These are phyloP conservation scores for Glomus cerebriforme DNA, from an alignment of 192 early-diverging fungal species.

Conservation along the genomic window DNA sequence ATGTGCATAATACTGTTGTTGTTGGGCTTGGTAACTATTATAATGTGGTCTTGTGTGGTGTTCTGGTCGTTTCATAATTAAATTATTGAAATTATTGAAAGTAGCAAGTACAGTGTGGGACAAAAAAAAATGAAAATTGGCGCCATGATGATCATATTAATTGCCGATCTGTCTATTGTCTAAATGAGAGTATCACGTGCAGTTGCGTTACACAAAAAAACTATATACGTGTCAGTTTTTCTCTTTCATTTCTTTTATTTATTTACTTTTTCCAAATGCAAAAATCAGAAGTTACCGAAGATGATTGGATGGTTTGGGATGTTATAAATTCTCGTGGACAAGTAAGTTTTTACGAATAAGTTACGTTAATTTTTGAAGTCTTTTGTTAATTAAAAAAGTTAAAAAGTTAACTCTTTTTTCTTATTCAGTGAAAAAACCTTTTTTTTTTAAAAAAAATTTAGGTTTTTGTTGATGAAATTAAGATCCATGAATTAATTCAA, in stretches of 20 bases:
- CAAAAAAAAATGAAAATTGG: too few species aligned
- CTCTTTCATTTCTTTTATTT: too few species aligned
- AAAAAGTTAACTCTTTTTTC: background rate
- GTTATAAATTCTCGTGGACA: background rate
- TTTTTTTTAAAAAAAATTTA: background rate
- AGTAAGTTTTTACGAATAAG: background rate
- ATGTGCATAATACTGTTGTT: conserved; percentile 33
- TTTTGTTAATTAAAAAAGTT: too few species aligned
- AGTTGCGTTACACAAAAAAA: too few species aligned
- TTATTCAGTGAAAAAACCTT: background rate
- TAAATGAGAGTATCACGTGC: too few species aligned
- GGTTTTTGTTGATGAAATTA: conserved; percentile 15
- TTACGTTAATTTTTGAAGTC: too few species aligned
- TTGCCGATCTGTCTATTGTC: too few species aligned
- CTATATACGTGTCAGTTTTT: too few species aligned
- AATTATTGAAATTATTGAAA: too few species aligned
- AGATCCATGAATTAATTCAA: conserved; percentile 5
- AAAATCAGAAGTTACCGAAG: background rate
- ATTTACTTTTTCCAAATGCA: too few species aligned
- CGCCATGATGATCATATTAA: too few species aligned
- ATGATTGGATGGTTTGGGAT: background rate
- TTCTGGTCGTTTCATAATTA: conserved; percentile 10
- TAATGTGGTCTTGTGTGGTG: conserved; percentile 33
- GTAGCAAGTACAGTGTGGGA: too few species aligned
- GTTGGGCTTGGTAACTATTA: conserved; percentile 35